phyloP scores from a whole-genome alignment of 2,329 filamentous ascomycete species.

The Pseudomassariella vexata region DNA sequence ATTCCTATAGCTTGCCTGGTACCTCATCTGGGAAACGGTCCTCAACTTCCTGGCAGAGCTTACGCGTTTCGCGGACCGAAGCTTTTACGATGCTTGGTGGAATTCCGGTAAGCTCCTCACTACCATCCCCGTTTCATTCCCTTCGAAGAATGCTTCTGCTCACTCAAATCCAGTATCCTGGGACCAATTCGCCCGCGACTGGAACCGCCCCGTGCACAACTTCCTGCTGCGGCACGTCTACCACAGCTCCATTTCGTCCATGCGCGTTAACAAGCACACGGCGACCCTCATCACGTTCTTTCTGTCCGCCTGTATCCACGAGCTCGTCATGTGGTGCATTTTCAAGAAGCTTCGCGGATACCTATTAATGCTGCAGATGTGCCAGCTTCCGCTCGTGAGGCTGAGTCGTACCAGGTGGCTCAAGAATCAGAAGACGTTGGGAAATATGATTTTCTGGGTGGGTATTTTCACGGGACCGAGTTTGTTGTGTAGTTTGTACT shows the following conservation, averaged over 20 bases:
- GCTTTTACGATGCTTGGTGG: slow-evolving; percentile 64
- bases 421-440: slow-evolving; percentile 55
- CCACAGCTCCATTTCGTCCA: slow-evolving; percentile 67
- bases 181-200: slow-evolving; percentile 75
- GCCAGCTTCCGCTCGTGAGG: slow-evolving; percentile 64
- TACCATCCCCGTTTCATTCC: not conserved
- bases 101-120: slow-evolving; percentile 40
- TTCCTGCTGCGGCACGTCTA: slow-evolving; percentile 77
- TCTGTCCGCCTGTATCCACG: slow-evolving; percentile 64
- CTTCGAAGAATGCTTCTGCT: not conserved
- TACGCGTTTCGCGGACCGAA: slow-evolving; percentile 70
- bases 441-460: slow-evolving; percentile 73
- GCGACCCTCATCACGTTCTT: slow-evolving; percentile 74
- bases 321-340: slow-evolving; percentile 74
- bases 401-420: slow-evolving; percentile 63
- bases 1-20: slow-evolving; percentile 56
- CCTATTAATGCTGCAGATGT: slow-evolving; percentile 66
- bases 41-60: slow-evolving; percentile 73
- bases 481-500: slow-evolving; percentile 54
- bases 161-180: slow-evolving; percentile 42
- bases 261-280: slow-evolving; percentile 62
- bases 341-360: slow-evolving; percentile 76
- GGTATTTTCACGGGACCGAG: slow-evolving; percentile 74
- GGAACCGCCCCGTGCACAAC: slow-evolving; percentile 74
- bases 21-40: slow-evolving; percentile 73